Evolutionary conservation across 768 basidiomycete species (phyloP).

Genomic region (Amanita phalloides): DNA sequence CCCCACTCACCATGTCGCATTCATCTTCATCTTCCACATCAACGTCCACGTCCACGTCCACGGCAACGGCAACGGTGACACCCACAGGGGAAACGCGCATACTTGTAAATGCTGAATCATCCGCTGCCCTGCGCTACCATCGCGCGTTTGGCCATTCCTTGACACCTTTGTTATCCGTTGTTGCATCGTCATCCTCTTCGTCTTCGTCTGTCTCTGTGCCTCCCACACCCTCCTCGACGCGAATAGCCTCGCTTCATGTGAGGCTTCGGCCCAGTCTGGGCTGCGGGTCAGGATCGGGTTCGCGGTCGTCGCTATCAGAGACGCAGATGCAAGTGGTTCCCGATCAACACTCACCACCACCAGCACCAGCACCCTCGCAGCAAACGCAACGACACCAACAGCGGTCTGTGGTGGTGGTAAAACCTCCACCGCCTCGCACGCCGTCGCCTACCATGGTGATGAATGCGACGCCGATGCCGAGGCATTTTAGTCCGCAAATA

Average conservation of each 20-base stretch:
- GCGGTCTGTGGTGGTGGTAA: too few relatives aligned
- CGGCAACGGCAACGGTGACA: too few relatives aligned
- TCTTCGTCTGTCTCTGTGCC: neutral
- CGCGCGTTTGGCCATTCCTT: neutral
- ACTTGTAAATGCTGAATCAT: neutral
- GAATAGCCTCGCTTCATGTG: neutral
- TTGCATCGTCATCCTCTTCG: neutral
- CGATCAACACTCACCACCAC: neutral
- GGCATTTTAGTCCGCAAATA: neutral
- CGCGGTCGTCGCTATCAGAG: neutral
- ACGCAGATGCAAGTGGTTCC: too few relatives aligned
- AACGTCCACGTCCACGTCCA: neutral
- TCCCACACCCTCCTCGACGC: neutral
- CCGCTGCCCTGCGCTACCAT: neutral
- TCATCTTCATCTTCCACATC: neutral
- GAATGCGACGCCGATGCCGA: neutral
- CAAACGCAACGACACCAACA: neutral
- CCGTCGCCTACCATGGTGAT: conserved; percentile 1
- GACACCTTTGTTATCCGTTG: neutral
- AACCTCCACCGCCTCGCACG: neutral
- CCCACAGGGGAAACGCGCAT: neutral
- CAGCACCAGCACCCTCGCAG: neutral
- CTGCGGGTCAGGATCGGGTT: neutral
- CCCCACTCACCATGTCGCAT: neutral
- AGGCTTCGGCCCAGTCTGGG: neutral